Conservation (phyloP, 2,329 filamentous ascomycete genomes). For the Corynespora cassiicola region DNA sequence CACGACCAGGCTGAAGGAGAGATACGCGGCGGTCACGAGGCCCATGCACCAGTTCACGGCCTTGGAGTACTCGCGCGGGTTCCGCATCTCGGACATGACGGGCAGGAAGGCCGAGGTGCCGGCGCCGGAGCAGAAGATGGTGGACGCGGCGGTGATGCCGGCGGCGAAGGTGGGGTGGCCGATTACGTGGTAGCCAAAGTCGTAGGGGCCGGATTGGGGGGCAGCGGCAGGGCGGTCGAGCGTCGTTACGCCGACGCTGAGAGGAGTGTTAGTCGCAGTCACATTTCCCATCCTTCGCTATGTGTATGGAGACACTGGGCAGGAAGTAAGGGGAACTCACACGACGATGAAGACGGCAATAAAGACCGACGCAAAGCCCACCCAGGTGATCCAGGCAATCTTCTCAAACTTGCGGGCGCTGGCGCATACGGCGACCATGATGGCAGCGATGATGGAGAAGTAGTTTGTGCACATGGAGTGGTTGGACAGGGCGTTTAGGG, state of each 20-base stretch:
- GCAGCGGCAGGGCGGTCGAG: slow-evolving; percentile 66
- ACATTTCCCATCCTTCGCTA: too few species aligned
- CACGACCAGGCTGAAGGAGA: slow-evolving; percentile 62
- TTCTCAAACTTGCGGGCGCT: slow-evolving; percentile 66
- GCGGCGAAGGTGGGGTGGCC: slow-evolving; percentile 64
- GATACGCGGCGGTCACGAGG: slow-evolving; percentile 63
- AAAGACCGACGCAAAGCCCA: slow-evolving; percentile 65
- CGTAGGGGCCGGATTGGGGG: slow-evolving; percentile 64
- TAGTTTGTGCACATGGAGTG: slow-evolving; percentile 67
- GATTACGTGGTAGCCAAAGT: slow-evolving; percentile 65
- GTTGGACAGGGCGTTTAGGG: slow-evolving; percentile 65
- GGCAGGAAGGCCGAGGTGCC: slow-evolving; percentile 68
- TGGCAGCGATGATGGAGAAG: slow-evolving; percentile 63
- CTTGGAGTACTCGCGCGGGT: slow-evolving; percentile 66
- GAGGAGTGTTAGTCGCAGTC: slow-evolving; percentile 4
- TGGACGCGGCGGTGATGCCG: slow-evolving; percentile 62
- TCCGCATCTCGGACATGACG: slow-evolving; percentile 70
- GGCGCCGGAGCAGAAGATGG: slow-evolving; percentile 66
- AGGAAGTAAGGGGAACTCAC: slow-evolving; percentile 8
- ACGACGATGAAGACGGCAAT: slow-evolving; percentile 65
- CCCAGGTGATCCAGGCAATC: slow-evolving; percentile 68
- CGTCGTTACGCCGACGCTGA: slow-evolving; percentile 61
- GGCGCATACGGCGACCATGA: slow-evolving; percentile 58
- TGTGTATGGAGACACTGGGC: too few species aligned
- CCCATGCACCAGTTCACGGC: slow-evolving; percentile 66